Conservation (phyloP, 2,329 filamentous ascomycete genomes). For the Fusarium robinianum region DNA sequence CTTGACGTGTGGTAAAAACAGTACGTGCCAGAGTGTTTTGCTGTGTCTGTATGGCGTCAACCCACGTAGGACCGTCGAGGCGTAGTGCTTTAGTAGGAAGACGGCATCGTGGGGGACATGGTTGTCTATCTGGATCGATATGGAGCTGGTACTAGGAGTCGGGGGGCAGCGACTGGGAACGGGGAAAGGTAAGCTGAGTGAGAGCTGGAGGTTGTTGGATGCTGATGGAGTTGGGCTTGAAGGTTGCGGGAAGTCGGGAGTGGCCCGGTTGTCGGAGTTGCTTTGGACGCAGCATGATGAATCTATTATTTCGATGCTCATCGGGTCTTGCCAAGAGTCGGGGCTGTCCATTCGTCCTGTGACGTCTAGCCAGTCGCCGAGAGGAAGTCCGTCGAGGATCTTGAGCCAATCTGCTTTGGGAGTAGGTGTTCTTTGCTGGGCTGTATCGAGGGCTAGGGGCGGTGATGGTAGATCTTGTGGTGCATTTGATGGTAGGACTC, state of each 20-base stretch:
- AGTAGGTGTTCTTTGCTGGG: background rate
- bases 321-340: slow-evolving; percentile 17
- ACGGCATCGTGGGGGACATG: slow-evolving; percentile 18
- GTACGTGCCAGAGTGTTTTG: slow-evolving; percentile 25
- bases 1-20: slow-evolving; percentile 19
- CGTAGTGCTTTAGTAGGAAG: slow-evolving; percentile 18
- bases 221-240: background rate
- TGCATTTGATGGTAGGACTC: background rate
- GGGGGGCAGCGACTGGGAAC: background rate
- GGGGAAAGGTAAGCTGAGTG: background rate
- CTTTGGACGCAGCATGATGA: background rate
- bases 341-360: background rate
- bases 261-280: background rate
- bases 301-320: background rate
- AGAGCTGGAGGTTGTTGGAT: background rate
- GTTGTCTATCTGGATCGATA: background rate
- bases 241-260: too few relatives aligned
- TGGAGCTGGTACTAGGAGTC: background rate
- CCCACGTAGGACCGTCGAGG: slow-evolving; percentile 14
- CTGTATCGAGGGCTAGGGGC: background rate
- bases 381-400: background rate
- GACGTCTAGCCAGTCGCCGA: slow-evolving; percentile 1
- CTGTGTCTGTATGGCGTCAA: slow-evolving; percentile 25
- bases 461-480: background rate
- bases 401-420: slow-evolving; percentile 3